Evolutionary conservation across 73 alveolate genomes (phyloP), one percentile per base, ranked within the genome.

Genomic region (Symbiodinium natans): DNA sequence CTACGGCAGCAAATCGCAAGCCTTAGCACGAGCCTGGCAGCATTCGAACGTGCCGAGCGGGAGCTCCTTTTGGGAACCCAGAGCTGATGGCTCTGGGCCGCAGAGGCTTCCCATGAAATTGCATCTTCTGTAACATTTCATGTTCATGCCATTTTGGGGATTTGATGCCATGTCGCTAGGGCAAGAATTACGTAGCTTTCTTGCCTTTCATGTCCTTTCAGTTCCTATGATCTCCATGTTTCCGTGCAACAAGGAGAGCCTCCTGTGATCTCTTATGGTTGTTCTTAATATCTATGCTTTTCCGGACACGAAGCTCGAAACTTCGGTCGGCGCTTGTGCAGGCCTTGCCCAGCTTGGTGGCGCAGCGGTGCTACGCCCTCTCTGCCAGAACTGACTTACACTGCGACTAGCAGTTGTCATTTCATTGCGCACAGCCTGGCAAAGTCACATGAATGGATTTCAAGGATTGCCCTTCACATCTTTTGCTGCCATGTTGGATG

Each of bases 1-100:
- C 59, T 86, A 84, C 68, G 71, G 56, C 94, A 86, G 84, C 94
- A 86, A n/a, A 86, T 86, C 29, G 56, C 54, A 8, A 54, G 63
- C 41, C 84, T 86, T 10, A 86, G 41, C 59, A 59, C 83, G 68
- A 86, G 94, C 94, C 41, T 86, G 83, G 94, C 68, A 59, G 94
- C 42, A 0, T 86, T 86, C 41, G 63, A 86, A 27, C 94, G 94
- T 25, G 94, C 94, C 19, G 94, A 86, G 29, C 83, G 94, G 11
- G 94, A 86, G 63, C 63, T 86, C 2, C 94, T 86, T 29, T 2
- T 74, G 43, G 84, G 43, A 9, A 34, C 31, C 59, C 59, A 46
- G 13, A 13, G 59, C 59, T 46, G 59, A 46, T 48, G 63, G 63
- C 23, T 8, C 63, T 10, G 23, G 63, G 8, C 17, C 23, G 17